These are phyloP conservation scores for Pyrenophora seminiperda DNA, from an alignment of 2,329 filamentous ascomycete species.

Conservation along the genomic window DNA sequence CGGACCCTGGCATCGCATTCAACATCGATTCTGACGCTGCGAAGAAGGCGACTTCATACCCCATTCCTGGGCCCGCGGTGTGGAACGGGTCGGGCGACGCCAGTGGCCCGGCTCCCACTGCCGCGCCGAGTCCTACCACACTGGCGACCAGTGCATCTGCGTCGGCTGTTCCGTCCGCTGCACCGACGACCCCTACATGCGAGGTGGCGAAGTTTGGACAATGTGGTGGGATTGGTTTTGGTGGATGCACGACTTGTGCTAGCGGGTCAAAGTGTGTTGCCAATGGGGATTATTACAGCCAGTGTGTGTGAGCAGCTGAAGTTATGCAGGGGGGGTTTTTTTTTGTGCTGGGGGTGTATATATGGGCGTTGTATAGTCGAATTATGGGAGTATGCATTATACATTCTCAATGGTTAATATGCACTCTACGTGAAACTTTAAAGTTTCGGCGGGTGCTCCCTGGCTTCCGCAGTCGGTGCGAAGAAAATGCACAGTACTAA, in stretches of 20 bases:
- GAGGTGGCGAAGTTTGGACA: conserved; percentile 27
- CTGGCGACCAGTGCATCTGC: conserved; percentile 19
- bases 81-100: conserved; percentile 30
- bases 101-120: conserved; percentile 13
- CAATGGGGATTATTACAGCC: conserved; percentile 36
- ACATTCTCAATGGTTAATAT: too few relatives aligned
- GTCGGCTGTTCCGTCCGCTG: conserved; percentile 5
- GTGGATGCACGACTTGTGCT: conserved; percentile 33
- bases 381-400: too few relatives aligned
- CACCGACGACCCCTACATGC: conserved; percentile 17
- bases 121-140: conserved; percentile 23
- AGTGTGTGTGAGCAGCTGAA: conserved; percentile 17
- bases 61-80: conserved; percentile 33
- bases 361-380: too few relatives aligned
- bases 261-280: conserved; percentile 25
- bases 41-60: conserved; percentile 35
- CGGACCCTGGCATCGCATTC: conserved; percentile 53
- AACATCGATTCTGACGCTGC: conserved; percentile 36
- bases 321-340: too few relatives aligned
- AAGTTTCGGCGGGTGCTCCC: too few relatives aligned
- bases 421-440: too few relatives aligned
- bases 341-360: too few relatives aligned
- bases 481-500: too few relatives aligned
- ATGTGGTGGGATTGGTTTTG: conserved; percentile 30
- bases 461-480: too few relatives aligned